These are phyloP conservation scores for Candida easanensis DNA, from an alignment of 805 yeast species.

Conservation along the genomic window DNA sequence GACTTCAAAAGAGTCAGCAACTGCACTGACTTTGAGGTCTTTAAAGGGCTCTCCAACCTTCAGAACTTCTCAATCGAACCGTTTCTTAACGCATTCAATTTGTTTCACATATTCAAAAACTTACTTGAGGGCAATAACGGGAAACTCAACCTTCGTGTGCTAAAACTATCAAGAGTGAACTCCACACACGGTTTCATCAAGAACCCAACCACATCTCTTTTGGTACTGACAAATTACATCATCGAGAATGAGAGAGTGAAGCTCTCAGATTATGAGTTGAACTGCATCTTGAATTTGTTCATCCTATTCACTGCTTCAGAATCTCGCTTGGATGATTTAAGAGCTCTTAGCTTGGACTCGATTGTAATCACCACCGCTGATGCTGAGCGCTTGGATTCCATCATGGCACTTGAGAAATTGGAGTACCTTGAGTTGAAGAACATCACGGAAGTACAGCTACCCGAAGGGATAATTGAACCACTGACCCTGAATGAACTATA, in stretches of 20 bases:
- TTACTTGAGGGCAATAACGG: constrained; percentile 11
- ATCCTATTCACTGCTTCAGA: constrained; percentile 9
- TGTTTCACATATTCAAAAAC: constrained; percentile 22
- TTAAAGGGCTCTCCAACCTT: constrained; percentile 30
- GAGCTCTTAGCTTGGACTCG: constrained; percentile 17
- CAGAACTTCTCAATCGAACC: constrained; percentile 35
- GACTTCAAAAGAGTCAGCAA: constrained; percentile 26
- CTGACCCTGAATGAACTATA: constrained; percentile 16
- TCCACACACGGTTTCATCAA: constrained; percentile 16
- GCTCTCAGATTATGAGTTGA: constrained; percentile 19
- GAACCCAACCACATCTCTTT: constrained; percentile 14
- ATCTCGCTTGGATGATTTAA: constrained; percentile 5
- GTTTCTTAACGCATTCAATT: constrained; percentile 29
- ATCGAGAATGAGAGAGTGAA: constrained; percentile 15
- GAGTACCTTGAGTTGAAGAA: constrained; percentile 32
- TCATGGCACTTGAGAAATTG: constrained; percentile 19
- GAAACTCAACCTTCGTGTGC: constrained; percentile 10
- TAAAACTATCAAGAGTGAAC: constrained; percentile 18
- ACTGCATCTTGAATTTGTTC: constrained; percentile 12
- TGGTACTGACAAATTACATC: constrained; percentile 22
- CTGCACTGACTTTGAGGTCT: constrained; percentile 10
- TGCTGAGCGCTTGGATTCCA: constrained; percentile 9
- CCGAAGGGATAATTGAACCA: constrained; percentile 14
- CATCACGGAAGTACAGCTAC: constrained; percentile 35
- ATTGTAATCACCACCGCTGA: constrained; percentile 17